These are phyloP conservation scores for Nicotiana otophora DNA, from an alignment of 257 asterid species.

Conservation along the genomic window DNA sequence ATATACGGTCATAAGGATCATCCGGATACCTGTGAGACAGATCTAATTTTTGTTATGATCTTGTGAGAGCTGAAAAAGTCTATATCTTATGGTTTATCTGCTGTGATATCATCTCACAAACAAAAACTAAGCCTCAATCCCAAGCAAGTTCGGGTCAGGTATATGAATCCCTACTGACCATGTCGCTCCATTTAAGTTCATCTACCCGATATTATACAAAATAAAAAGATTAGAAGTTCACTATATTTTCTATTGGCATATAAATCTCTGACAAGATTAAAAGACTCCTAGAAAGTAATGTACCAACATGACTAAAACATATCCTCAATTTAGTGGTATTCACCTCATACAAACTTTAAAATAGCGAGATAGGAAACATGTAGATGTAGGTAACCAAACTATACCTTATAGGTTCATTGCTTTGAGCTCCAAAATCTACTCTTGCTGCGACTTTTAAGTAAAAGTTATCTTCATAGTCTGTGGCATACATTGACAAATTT, in stretches of 20 bases:
- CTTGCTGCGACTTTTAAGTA: conserved; percentile 72
- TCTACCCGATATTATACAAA: not conserved
- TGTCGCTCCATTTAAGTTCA: not conserved
- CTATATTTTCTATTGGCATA: not conserved
- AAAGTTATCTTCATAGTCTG: conserved; percentile 77
- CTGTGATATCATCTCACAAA: not conserved
- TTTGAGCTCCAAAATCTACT: conserved; percentile 79
- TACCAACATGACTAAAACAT: not conserved
- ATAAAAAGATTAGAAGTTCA: not conserved
- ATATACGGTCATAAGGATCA: conserved; percentile 91
- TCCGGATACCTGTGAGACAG: conserved; percentile 68
- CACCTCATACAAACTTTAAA: no score
- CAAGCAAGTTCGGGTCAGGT: not conserved
- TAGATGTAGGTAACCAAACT: not conserved
- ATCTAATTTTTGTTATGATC: conserved; percentile 4
- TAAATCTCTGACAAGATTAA: not conserved
- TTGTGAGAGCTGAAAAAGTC: not conserved
- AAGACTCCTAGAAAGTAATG: not conserved
- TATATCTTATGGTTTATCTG: not conserved
- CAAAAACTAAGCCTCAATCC: not conserved
- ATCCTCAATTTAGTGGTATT: not conserved
- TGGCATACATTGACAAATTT: conserved; percentile 87
- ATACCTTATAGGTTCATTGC: conserved; percentile 56
- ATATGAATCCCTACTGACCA: not conserved
- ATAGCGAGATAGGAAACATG: no score